Evolutionary conservation across 768 basidiomycete genomes (phyloP), one percentile per base, ranked within the genome.

Genomic region (Pleurotus pulmonarius): DNA sequence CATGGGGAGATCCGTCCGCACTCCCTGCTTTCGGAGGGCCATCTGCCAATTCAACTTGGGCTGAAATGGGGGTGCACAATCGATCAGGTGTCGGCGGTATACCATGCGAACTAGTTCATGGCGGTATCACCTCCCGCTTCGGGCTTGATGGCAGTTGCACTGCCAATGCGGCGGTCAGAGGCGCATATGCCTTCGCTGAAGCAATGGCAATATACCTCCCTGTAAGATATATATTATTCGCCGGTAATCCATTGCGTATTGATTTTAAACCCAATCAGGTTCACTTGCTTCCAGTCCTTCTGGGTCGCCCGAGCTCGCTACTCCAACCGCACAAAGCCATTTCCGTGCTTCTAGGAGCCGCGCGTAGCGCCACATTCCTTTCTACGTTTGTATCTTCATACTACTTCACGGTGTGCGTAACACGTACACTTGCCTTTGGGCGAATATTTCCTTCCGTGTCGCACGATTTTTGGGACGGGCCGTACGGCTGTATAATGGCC

Each of bases 381-480:
- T 83, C 88, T 11, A 72, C 82, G 1, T 92, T 92, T 61, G 76
- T 92, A 43, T 77, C 85, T 0, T 78, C 85, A 3, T 88, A 82
- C 65, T 92, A 87, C 85, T 80, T 80, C 51, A 64, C 81, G 4
- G 83, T 91, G 12, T 92, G 90, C 67, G 66, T 84, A 34, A 83
- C 84, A 8, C 83, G 90, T 46, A 85, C 90, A 2, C 71, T 87
- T 4, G 71, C 82, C 4, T 66, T 88, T 12, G 87, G 89, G 1
- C 82, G 80, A 22, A 63, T 85, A 6, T 76, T 92, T 39, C 88
- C 87, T 0, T 72, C 66, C 38, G 74, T 92, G 47, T 86, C 90
- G 13, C 88, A 92, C 60, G 81, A 92, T 56, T 81, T 87, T 58
- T 90, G 87, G 83, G 90, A 92, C 63, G 88, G 90, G 0, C 86